phyloP scores from a whole-genome alignment of 495 filamentous ascomycete species.

The Podospora australis region DNA sequence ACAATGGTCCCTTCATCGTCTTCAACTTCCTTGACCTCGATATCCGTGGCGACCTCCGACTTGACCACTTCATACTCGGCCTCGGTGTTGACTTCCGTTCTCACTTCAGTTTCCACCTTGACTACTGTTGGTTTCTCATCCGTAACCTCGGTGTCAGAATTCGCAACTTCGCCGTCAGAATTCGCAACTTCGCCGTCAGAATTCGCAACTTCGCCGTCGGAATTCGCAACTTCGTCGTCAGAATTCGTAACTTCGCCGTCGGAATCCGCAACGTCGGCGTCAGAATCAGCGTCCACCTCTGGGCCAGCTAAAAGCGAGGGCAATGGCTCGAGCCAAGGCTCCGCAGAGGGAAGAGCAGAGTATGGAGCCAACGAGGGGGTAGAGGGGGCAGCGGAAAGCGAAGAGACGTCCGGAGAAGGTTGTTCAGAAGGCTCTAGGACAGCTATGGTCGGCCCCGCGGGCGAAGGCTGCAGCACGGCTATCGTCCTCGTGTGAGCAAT shows the following conservation, averaged over 20 bases:
- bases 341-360: not conserved
- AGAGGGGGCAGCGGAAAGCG: not conserved
- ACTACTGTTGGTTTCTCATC: too few relatives aligned
- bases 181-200: too few relatives aligned
- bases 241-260: too few relatives aligned
- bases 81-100: not conserved
- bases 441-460: not conserved
- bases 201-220: too few relatives aligned
- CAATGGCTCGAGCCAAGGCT: not conserved
- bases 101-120: not conserved
- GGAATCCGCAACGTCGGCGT: not conserved
- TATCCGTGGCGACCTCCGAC: not conserved
- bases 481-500: slow-evolving; percentile 5
- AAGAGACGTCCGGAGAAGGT: not conserved
- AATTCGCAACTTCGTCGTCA: too few relatives aligned
- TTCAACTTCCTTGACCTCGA: not conserved
- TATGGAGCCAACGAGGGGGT: not conserved
- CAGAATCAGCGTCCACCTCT: not conserved
- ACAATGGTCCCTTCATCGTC: too few relatives aligned
- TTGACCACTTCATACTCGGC: not conserved
- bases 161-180: too few relatives aligned
- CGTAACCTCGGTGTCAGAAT: too few relatives aligned
- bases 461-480: not conserved
- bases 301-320: not conserved
- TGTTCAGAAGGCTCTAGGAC: not conserved